Evolutionary conservation across 2,329 filamentous ascomycete species (phyloP).

Genomic region (Fonsecaea pedrosoi): DNA sequence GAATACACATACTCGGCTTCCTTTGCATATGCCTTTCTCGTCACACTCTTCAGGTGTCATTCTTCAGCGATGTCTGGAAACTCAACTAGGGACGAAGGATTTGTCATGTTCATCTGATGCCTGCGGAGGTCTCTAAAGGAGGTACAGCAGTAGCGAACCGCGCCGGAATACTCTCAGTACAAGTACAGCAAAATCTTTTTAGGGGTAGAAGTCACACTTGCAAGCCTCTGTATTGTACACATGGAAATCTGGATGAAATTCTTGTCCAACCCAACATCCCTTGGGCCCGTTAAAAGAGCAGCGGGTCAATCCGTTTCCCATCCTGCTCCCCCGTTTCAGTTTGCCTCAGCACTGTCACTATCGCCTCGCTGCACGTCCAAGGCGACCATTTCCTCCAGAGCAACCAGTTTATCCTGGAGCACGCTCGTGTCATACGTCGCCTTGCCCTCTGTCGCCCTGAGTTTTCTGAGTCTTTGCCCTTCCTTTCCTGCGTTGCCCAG

Average conservation of each 20-base stretch:
- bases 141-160: too few species aligned
- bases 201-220: too few species aligned
- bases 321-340: not conserved
- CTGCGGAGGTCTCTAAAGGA: too few species aligned
- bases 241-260: not conserved
- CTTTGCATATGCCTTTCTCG: too few species aligned
- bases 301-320: not conserved
- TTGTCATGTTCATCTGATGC: too few species aligned
- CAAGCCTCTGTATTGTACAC: not conserved
- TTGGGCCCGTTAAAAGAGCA: not conserved
- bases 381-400: conserved; percentile 31
- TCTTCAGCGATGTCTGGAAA: too few species aligned
- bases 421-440: conserved; percentile 61
- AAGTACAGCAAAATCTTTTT: too few species aligned
- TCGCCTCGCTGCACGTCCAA: conserved; percentile 29
- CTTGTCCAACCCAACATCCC: not conserved
- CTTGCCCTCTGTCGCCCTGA: conserved; percentile 64
- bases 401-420: conserved; percentile 38
- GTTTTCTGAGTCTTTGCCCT: conserved; percentile 72
- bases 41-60: too few species aligned
- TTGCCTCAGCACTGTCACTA: conserved; percentile 8
- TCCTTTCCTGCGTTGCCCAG: conserved; percentile 82
- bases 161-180: too few species aligned
- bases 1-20: too few species aligned
- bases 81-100: too few species aligned